Evolutionary conservation across 345 rosid genomes (phyloP), one percentile per base, ranked within the genome.

Genomic region (Bruguiera sexangula): DNA sequence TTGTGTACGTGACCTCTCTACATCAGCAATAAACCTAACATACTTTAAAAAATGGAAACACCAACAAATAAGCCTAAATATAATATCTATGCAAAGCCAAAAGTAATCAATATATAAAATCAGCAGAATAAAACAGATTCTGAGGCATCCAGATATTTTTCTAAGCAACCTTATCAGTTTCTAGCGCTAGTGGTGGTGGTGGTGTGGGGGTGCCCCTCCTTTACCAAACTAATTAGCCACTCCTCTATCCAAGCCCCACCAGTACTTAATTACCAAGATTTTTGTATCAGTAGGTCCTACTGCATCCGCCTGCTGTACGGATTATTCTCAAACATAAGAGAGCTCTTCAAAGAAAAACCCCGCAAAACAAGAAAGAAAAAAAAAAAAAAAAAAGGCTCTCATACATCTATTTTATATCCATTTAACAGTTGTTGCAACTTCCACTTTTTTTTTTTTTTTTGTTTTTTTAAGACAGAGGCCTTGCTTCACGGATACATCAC

Each of bases 211-310:
- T 24, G 60, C 26, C 68, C 73, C 52, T 43, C 60, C 73, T 56
- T 56, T 72, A 63, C 75, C 60, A 58, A 72, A 65, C 73, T 27
- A 67, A 73, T 30, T 30, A 34, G 50, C 67, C 50, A 60, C 26
- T 43, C 8, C 59, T 57, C 64, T 69, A 67, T 57, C 77, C 11
- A 70, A 15, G 50, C 18, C 50, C 50, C 50, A 13, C 15, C 50
- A 0, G 50, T 43, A 11, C 1, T 73, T 64, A 48, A 57, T 32
- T 75, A 36, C 67, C 37, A 46, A 54, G 39, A 43, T 20, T 75
- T 68, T 67, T 54, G 32, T 53, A 60, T 30, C 65, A 62, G 80
- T 80, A 70, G 86, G 83, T 48, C 78, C 84, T 65, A 74, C 82
- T 50, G 60, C 80, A 76, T 77, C 80, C 69, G 66, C 73, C 58